Conservation (phyloP, 306 rosid genomes). For the Betula pendula region DNA sequence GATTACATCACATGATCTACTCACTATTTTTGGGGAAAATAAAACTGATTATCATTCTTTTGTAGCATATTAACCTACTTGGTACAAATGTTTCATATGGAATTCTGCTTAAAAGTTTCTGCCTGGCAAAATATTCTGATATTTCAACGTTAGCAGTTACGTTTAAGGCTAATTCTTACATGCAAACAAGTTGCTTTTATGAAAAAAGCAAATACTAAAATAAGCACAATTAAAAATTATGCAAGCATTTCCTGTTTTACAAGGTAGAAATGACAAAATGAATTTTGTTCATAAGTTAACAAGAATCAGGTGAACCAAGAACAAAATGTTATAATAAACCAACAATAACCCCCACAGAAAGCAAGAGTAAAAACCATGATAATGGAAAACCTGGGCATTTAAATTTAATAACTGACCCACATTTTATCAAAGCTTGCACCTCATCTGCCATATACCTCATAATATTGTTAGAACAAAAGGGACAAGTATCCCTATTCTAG, state of each 20-base stretch:
- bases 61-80: not conserved
- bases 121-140: not conserved
- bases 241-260: not conserved
- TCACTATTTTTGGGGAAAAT: not conserved
- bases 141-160: not conserved
- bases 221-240: not conserved
- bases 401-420: not conserved
- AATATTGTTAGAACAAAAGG: not conserved
- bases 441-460: not conserved
- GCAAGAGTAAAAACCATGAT: not conserved
- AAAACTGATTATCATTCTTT: too few species aligned
- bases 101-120: not conserved
- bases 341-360: not conserved
- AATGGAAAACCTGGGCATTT: not conserved
- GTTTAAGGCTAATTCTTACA: not conserved
- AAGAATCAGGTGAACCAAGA: not conserved
- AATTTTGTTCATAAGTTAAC: not conserved
- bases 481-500: too few species aligned
- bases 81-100: not conserved
- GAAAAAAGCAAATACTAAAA: not conserved
- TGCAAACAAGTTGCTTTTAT: not conserved
- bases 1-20: not conserved
- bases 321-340: not conserved
- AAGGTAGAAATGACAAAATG: not conserved
- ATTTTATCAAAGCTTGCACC: not conserved